Evolutionary conservation across 169 alveolate species (phyloP), one percentile per base, ranked within the genome.

Genomic region (Cytauxzoon felis): DNA sequence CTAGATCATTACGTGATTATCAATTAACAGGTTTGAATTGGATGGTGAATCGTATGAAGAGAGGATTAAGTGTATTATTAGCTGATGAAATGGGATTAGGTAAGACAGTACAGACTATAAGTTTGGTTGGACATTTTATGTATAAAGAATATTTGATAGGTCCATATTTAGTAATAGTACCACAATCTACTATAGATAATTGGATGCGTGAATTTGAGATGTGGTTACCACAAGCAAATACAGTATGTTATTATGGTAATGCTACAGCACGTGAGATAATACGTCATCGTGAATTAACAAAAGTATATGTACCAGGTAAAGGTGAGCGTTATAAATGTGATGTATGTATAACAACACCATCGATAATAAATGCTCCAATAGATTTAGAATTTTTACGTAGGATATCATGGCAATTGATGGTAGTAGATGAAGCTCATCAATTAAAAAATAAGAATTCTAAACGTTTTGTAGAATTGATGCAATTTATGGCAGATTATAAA

Each of bases 61-160:
- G 93, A 40, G 97, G 95, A 30, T 80, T 95, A 33, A 93, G 95
- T 54, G 97, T 95, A 7, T 86, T 94, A 41, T 75, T 94, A 53
- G 98, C 98, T 4, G 98, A 94, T 79, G 97, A 94, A 78, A 94
- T 94, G 98, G 98, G 98, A 9, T 90, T 94, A 13, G 98, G 98
- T 1, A 94, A 94, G 81, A 94, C 98, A 0, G 95, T 94, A 4
- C 96, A 94, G 65, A 88, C 97, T 7, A 94, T 94, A n/a, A 84
- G 97, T 1, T 89, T 94, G n/a, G 75, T 94, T 16, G 96, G 97
- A 1, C 95, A 91, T 53, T 78, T 88, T 83, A 58, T 91, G 63
- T 88, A 87, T 57, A 78, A 66, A 71, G 96, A 92, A 56, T 72
- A 87, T 23, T 67, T 92, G 26, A 70, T 88, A 30, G 96, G 96